Evolutionary conservation across 345 rosid species (phyloP).

Genomic region (Sisymbrium irio): DNA sequence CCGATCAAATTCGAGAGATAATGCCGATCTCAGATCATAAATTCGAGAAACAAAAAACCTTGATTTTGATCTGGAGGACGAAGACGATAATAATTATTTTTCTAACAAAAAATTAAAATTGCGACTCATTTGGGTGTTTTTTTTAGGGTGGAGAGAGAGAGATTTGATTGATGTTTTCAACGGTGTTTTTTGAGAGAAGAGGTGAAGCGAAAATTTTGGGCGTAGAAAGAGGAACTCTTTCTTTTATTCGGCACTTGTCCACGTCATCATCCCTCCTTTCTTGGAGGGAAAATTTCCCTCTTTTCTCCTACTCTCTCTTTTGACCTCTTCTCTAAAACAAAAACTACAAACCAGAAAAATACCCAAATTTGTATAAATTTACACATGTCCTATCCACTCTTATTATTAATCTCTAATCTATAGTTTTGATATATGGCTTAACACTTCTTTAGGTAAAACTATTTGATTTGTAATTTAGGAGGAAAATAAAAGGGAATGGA

Average conservation of each 20-base stretch:
- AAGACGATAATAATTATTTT: background rate
- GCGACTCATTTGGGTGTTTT: background rate
- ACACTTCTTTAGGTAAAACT: background rate
- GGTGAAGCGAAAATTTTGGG: slow-evolving; percentile 29
- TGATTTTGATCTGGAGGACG: background rate
- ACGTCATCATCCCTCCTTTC: slow-evolving; percentile 44
- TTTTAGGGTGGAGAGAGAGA: slow-evolving; percentile 6
- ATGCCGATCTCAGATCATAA: background rate
- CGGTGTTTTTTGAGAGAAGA: slow-evolving; percentile 12
- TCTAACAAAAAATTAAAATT: background rate
- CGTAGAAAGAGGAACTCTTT: slow-evolving; percentile 29
- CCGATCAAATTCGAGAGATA: slow-evolving; percentile 9
- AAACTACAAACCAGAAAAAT: no score
- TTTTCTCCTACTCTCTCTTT: background rate
- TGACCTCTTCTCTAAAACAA: background rate
- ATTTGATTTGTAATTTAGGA: background rate
- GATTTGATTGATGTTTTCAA: slow-evolving; percentile 18
- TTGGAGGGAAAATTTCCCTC: slow-evolving; percentile 30
- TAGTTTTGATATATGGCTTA: background rate
- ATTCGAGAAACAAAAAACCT: slow-evolving; percentile 2
- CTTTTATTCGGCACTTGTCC: slow-evolving; percentile 33
- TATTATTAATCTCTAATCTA: background rate
- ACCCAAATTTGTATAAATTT: background rate
- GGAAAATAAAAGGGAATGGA: no score
- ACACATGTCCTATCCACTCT: background rate